phyloP scores from a whole-genome alignment of 2,329 filamentous ascomycete genomes.

The Aureobasidium sp. region DNA sequence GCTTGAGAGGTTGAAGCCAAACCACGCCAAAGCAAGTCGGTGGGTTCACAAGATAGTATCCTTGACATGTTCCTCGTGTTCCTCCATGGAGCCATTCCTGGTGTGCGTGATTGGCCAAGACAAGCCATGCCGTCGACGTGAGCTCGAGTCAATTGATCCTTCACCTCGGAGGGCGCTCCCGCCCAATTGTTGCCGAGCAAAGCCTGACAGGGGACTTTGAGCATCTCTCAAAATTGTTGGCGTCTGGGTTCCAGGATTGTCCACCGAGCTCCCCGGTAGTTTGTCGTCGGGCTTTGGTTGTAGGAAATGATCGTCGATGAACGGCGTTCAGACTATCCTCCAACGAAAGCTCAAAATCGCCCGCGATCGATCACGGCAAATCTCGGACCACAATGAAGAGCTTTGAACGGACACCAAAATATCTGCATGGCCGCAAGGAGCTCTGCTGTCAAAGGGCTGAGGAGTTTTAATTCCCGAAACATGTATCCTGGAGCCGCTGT shows the following conservation, averaged over 20 bases:
- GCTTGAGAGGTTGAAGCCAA: background rate
- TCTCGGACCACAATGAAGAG: background rate
- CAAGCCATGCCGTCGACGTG: background rate
- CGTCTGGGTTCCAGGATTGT: background rate
- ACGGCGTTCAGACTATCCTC: background rate
- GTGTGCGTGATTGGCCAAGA: background rate
- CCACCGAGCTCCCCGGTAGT: background rate
- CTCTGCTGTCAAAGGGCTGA: background rate
- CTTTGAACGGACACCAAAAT: background rate
- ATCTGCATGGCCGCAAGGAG: background rate
- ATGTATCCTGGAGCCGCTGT: background rate
- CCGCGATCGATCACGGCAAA: background rate
- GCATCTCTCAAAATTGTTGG: background rate
- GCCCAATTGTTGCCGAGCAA: background rate
- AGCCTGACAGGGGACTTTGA: background rate
- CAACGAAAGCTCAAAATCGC: background rate
- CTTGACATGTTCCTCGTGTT: background rate
- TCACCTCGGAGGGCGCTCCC: background rate
- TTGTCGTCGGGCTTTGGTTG: background rate
- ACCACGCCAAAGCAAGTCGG: background rate
- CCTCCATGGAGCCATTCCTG: background rate
- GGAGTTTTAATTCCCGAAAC: background rate
- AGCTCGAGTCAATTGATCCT: background rate
- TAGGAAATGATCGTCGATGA: background rate
- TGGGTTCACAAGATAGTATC: background rate